Evolutionary conservation across 768 basidiomycete species (phyloP), one percentile per base, ranked within the genome.

Genomic region (Phaeotremella fagi): DNA sequence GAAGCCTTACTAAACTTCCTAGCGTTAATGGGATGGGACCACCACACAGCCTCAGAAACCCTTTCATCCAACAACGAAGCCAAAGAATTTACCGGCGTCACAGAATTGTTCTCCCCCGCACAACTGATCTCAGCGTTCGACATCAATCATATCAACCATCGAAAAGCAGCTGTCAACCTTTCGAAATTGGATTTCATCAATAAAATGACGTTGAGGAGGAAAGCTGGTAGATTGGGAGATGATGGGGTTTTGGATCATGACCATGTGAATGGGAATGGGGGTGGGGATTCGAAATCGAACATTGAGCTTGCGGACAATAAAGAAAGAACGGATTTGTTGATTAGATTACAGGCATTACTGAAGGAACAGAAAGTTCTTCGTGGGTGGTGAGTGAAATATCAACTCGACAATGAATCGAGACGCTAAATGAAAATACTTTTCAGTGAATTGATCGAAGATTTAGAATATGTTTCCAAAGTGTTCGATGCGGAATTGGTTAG

Each of bases 11-110:
- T 92, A 23, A 98, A 98, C 66, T 98, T 92, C 85, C 80, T 97
- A 6, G 89, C 89, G 4, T 77, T 98, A 16, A 85, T 89, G n/a
- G 92, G 95, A 0, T 97, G 92, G 88, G 88, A 90, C 22, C 82
- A 80, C 9, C 78, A 80, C 7, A 43, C 58, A 5, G 64, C 68
- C 15, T 35, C 64, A 11, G 79, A 78, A 49, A 63, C 51, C 18
- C 48, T 57, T 33, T 25, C 24, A 45, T 33, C 24, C 48, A 15
- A 46, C 48, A 52, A 57, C 54, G 61, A 59, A 22, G 52, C 56
- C 57, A 68, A 50, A 38, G n/a, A n/a, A n/a, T n/a, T n/a, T n/a
- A n/a, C n/a, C n/a, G n/a, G n/a, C n/a, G n/a, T n/a, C n/a, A n/a
- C n/a, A n/a, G 69, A 71, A 35, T 20, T 70, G 75, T 27, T 77